Base-by-base conservation (phyloP, 2,329 filamentous ascomycete species). In the Trichoderma aggressivum region DNA sequence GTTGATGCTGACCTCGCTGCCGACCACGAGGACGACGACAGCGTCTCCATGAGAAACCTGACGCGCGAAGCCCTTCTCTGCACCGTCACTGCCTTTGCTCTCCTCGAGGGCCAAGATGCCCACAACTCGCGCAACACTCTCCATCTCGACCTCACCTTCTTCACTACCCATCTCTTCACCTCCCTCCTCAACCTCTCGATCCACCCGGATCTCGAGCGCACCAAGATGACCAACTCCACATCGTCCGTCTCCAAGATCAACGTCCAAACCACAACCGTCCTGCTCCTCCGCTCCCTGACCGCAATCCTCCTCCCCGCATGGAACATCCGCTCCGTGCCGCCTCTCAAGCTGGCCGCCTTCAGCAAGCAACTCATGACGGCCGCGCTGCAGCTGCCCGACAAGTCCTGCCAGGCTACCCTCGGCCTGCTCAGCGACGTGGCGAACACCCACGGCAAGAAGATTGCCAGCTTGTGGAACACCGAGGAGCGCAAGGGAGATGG, bases 71-170 rank as follows among this genome's bases (percentile, higher is more conserved):
- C 93, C 12, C 90, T 99, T 6, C 91, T 99, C 70, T 98, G 95
- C 84, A 97, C 94, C 71, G 94, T 97, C 77, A 99, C 96, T 1
- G 96, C 97, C 30, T 98, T 97, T 78, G 94, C 95, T n/a, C 90
- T 99, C 7, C 90, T 99, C 50, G 93, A 96, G 74, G 95, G 96
- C 62, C 96, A 99, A 83, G 95, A 98, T 77, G 94, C 91, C 18
- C 91, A 92, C 82, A 95, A 94, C 82, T 92, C 94, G 62, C 92
- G 94, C 71, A 88, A 90, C 56, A 87, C 91, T 58, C 87, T 98
- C 5, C 92, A 94, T 77, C 90, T 99, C 62, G 97, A 99, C 80
- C 89, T 99, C 47, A 94, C 92, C 76, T 98, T 94, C 86, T 99
- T 99, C 86, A 94, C 94, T 76, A 93, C 92, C 16, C 93, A 98